Base-by-base conservation (phyloP, 2,329 filamentous ascomycete genomes). In the Cladophialophora psammophila region DNA sequence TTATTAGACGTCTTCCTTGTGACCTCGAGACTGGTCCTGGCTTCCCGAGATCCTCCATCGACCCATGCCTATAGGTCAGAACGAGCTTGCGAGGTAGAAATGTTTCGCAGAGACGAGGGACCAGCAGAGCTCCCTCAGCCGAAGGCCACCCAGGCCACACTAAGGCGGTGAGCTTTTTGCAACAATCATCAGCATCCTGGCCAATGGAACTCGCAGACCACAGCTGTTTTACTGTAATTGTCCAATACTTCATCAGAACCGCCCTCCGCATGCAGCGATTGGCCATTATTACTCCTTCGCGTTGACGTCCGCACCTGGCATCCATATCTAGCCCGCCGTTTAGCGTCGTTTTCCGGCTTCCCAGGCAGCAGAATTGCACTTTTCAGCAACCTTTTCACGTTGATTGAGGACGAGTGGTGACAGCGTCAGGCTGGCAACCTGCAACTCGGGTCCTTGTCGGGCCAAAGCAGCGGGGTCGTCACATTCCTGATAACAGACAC, bases 221-320 rank as follows among this genome's bases (percentile, higher is more conserved):
- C 18, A 26, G 18, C 8, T 53, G 18, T 57, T 40, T 40, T 20
- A 2, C 45, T 1, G 15, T 38, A 2, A 6, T 32, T 31, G 58
- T 13, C 58, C 58, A 61, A 61, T 61, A 12, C 58, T 31, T 31
- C 32, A 53, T 61, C 58, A 32, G 12, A 35, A 50, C 18, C 32
- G n/a, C 45, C 45, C 10, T 32, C n/a, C 50, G 31, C 6, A 10
- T 20, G n/a, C 31, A 34, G 20, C 31, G 34, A 61, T 61, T 61
- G 58, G 58, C 45, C 48, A n/a, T 26, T 15, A 12, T 20, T 35
- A 5, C 45, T 50, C 15, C 12, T 61, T 36, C 48, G n/a, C 35
- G 9, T 53, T 31, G 12, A 9, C 10, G 6, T n/a, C 13, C 18
- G 6, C 13, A 20, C 26, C 32, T 34, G 36, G 58, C 35, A 52